These are phyloP conservation scores for Neurospora sp. DNA, from an alignment of 495 filamentous ascomycete genomes.

Conservation along the genomic window DNA sequence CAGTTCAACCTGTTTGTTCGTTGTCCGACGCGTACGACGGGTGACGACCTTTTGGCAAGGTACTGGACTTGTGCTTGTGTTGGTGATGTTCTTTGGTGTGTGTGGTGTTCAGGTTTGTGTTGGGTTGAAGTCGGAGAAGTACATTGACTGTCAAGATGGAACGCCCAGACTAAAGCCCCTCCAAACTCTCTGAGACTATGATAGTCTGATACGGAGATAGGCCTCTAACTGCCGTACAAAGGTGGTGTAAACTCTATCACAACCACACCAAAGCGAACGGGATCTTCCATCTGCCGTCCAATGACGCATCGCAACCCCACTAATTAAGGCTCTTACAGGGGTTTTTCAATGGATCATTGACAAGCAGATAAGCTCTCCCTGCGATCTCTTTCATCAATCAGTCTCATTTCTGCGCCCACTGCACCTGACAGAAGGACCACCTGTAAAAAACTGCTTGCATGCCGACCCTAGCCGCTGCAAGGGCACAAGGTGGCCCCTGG, in stretches of 20 bases:
- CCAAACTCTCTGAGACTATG: neutral
- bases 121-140: neutral
- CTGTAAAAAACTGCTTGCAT: conserved; percentile 11
- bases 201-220: neutral
- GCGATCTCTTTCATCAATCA: neutral
- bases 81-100: neutral
- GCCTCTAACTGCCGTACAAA: neutral
- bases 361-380: neutral
- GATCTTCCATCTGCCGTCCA: neutral
- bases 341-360: neutral
- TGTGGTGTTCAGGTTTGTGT: neutral
- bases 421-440: neutral
- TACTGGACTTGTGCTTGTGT: neutral
- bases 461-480: conserved; percentile 15
- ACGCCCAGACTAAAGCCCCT: neutral
- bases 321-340: neutral
- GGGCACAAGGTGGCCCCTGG: neutral
- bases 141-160: neutral
- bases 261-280: neutral
- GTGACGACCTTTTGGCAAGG: neutral
- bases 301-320: neutral
- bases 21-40: neutral
- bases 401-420: neutral
- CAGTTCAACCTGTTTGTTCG: neutral
- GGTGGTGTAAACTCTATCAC: neutral